Conservation (phyloP, 495 filamentous ascomycete genomes). For the Xylaria intraflava region DNA sequence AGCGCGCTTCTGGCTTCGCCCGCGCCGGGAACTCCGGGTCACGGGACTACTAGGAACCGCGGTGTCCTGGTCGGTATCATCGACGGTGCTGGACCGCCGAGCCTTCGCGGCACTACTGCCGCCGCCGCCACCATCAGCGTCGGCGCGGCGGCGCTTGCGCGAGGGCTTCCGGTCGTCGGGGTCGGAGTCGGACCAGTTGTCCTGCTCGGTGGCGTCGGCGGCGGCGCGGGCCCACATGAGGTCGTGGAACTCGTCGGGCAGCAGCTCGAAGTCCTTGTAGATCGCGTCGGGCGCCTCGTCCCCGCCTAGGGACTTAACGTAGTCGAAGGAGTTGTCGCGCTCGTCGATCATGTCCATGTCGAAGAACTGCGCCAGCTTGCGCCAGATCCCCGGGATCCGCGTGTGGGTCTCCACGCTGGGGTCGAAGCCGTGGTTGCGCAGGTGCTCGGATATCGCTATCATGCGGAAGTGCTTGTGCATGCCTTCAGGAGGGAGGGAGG, state of each 20-base stretch:
- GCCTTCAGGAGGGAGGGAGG: conserved; percentile 43
- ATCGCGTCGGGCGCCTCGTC: conserved; percentile 46
- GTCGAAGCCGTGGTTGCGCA: conserved; percentile 81
- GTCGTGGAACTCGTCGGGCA: conserved; percentile 67
- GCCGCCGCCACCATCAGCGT: conserved; percentile 21
- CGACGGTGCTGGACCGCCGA: conserved; percentile 44
- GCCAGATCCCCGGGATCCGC: conserved; percentile 84
- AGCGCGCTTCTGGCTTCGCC: conserved; percentile 33
- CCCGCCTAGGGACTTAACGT: conserved; percentile 47
- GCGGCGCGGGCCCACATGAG: conserved; percentile 63
- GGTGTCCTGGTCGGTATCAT: conserved; percentile 46
- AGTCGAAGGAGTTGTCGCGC: conserved; percentile 63
- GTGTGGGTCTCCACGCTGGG: conserved; percentile 65
- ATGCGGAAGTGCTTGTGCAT: conserved; percentile 98
- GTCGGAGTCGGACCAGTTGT: conserved; percentile 47
- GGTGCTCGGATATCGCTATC: conserved; percentile 76
- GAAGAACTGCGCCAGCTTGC: conserved; percentile 75
- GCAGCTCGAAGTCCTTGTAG: conserved; percentile 69
- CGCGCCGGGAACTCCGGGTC: conserved; percentile 31
- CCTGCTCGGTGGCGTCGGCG: conserved; percentile 50
- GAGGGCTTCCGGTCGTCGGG: conserved; percentile 25
- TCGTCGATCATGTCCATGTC: conserved; percentile 86
- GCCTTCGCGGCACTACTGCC: conserved; percentile 30
- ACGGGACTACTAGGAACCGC: conserved; percentile 30
- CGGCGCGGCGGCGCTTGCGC: conserved; percentile 45